Base-by-base conservation (phyloP, 352 stramenopile species). In the Phytophthora parvispora region DNA sequence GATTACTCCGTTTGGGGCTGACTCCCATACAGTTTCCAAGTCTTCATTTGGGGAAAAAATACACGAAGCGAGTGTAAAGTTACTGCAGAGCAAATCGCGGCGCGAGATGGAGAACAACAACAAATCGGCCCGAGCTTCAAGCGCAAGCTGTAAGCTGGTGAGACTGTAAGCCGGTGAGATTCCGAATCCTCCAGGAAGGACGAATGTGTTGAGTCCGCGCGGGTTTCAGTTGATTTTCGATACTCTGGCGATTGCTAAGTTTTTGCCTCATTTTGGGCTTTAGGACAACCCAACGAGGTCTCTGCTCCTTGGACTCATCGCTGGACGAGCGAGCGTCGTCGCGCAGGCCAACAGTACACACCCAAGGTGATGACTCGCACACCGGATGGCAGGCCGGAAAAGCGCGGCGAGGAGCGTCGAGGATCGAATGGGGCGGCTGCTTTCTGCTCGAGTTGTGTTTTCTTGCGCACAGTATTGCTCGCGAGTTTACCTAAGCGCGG, bases 11-110 rank as follows among this genome's bases (percentile, higher is more conserved):
- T 5, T 16, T 3, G 15, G 38, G 38, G 51, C 50, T 69, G 65
- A 64, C 59, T 73, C 40, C 65, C 58, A 72, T 72, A 72, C 58
- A 60, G 47, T 53, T 15, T 20, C 25, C 5, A 61, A 72, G 58
- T 62, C 4, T 50, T 25, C 43, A 12, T 50, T 50, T 28, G 4
- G 20, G 16, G 24, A 27, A 28, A 49, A 49, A 25, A 15, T 48
- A 49, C 42, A 27, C 42, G 15, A 25, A 27, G 6, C 27, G n/a
- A 4, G n/a, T 49, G 3, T 49, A 25, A 28, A 28, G 8, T 49
- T 9, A 28, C 42, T 8, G 31, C 31, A 27, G 10, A 45, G 6
- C n/a, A 55, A 69, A 63, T 52, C 34, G 15, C 6, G 28, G 48
- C n/a, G 20, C 5, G 47, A 22, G 40, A 25, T 29, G 9, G 10